Evolutionary conservation across 2,329 filamentous ascomycete species (phyloP), one percentile per base, ranked within the genome.

Genomic region (Xylaria sp.): DNA sequence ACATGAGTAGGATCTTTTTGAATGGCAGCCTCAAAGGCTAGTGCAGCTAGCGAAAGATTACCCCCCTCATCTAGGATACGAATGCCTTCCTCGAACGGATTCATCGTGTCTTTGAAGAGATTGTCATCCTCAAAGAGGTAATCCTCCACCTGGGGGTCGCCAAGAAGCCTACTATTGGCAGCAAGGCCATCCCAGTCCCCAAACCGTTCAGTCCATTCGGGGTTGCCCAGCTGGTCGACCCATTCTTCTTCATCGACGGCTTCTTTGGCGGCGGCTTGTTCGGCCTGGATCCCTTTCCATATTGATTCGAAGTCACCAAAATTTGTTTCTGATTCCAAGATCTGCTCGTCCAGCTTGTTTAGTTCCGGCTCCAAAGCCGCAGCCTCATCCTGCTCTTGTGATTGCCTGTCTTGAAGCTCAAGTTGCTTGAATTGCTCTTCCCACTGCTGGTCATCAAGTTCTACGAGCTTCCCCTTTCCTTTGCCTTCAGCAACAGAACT

Each of bases 71-170:
- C 90, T 88, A 99, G 93, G 70, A 99, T 97, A 76, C 93, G 91
- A 73, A 97, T 87, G 56, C 96, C 96, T 81, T 98, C 94, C 65
- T 95, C 92, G 76, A 97, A 99, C 0, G 96, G 93, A 78, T 97
- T 94, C 65, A 84, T 86, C 69, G 93, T 87, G 66, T 92, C 88
- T 71, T 90, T 87, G 85, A 97, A 98, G 28, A 96, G 86, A 79
- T 99, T 99, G 71, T 97, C 92, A 75, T 95, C 89, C 81, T 99
- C 96, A 76, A 98, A 99, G 77, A 97, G 88, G 79, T 99, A 99
- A 71, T 93, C 90, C 73, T 96, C 94, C 69, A 97, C 84, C 66
- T 92, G 87, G 15, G 93, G 93, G 78, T 97, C 93, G 64, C 87
- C 75, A 71, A 86, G 83, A 63, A 82, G 74, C 69, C 80, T 84